Conservation (phyloP, 257 asterid genomes). For the Solanum verrucosum region DNA sequence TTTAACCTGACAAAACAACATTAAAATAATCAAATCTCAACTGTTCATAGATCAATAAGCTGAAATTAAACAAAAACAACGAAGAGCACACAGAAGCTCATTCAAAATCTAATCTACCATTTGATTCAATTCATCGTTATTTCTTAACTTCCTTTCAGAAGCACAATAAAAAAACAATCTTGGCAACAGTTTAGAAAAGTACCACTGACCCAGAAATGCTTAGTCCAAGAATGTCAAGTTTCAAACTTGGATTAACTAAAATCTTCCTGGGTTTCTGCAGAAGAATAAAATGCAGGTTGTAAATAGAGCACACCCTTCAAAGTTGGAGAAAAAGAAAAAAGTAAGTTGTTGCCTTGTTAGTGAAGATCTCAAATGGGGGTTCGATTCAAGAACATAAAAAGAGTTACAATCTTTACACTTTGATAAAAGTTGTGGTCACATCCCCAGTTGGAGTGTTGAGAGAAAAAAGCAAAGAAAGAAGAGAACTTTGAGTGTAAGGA, state of each 20-base stretch:
- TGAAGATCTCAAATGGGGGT: conserved; percentile 20
- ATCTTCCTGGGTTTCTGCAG: not conserved
- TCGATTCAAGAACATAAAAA: not conserved
- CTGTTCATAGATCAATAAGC: not conserved
- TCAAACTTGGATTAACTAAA: not conserved
- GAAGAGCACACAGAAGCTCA: not conserved
- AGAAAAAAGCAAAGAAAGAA: not conserved
- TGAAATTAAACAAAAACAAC: not conserved
- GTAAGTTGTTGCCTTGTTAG: not conserved
- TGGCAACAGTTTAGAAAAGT: conserved; percentile 1
- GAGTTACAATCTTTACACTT: not conserved
- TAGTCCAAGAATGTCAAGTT: conserved; percentile 11
- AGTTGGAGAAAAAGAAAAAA: not conserved
- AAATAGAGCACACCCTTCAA: conserved; percentile 22
- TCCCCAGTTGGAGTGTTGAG: not conserved
- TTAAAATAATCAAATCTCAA: not conserved
- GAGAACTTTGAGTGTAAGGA: conserved; percentile 10
- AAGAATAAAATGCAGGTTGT: not conserved
- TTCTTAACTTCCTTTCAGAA: not conserved
- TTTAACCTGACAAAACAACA: not conserved
- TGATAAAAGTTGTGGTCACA: not conserved
- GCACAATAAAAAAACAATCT: not conserved
- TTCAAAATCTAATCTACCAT: conserved; percentile 50
- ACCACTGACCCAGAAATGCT: conserved; percentile 18
- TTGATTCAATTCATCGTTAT: not conserved